Evolutionary conservation across 202 grass and related monocot genomes (phyloP), one percentile per base, ranked within the genome.

Genomic region (Zoysia matrella): DNA sequence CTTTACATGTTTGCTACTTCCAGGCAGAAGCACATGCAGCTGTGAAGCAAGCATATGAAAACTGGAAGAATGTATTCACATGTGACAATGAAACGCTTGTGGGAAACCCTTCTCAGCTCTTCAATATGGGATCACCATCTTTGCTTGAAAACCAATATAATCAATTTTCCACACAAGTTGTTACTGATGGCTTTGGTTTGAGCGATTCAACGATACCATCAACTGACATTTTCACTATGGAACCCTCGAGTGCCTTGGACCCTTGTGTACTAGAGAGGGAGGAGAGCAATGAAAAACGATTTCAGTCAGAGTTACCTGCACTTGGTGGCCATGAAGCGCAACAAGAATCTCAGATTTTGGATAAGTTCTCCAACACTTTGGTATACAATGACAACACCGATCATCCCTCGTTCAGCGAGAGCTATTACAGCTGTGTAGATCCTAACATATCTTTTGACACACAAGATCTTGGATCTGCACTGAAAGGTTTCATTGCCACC

Each of bases 31-130:
- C 96, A 72, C 68, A 40, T 78, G 83, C 42, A 7, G 61, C 58
- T 75, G 91, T 88, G 73, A 94, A 94, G 83, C 83, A 82, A 79
- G 93, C 96, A 11, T 95, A 87, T 87, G 84, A 92, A 68, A 78
- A 89, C 80, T 94, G 96, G 96, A 77, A 83, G 57, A 79, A 90
- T 73, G 88, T 98, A 3, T 67, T 53, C 2, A 86, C 87, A 58
- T 91, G 50, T 60, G 82, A 95, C 67, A 84, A 67, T 57, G 82
- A 81, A 72, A 82, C 77, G 3, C 52, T 93, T 85, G 36, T 89
- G 15, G 71, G 16, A 11, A 88, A 73, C 51, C 80, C 79, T 15
- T 63, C 64, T 15, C 75, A 80, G 14, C 11, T 76, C 39, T 86
- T 87, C 63, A 75, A 80, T 64, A 70, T 71, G 44, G 81, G 66